phyloP scores from a whole-genome alignment of 2,329 filamentous ascomycete species.

The Helicocarpus griseus region DNA sequence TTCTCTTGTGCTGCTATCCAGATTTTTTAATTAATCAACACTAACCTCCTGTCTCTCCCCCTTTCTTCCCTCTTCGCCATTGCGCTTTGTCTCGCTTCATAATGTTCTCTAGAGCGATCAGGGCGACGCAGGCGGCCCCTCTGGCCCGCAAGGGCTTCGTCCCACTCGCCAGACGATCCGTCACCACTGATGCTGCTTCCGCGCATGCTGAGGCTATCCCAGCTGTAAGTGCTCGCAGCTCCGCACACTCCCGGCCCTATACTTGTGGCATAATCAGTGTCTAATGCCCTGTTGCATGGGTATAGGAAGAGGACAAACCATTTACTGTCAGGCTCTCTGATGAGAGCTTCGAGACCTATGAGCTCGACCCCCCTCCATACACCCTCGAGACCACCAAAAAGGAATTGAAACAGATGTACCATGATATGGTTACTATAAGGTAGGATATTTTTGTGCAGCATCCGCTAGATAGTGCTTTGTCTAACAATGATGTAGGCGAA shows the following conservation, averaged over 20 bases:
- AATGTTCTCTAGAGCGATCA: constrained; percentile 65
- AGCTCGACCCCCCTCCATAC: constrained; percentile 92
- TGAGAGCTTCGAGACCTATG: constrained; percentile 99
- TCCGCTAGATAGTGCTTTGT: neutral
- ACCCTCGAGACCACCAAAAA: constrained; percentile 91
- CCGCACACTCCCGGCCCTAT: neutral
- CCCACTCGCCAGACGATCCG: constrained; percentile 54
- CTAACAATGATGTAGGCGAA: constrained; percentile 54
- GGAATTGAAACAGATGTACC: constrained; percentile 98
- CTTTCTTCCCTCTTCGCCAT: constrained; percentile 3
- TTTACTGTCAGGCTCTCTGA: constrained; percentile 90
- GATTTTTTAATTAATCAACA: neutral
- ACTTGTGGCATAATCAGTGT: neutral
- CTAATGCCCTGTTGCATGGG: constrained; percentile 7
- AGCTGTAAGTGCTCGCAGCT: constrained; percentile 40
- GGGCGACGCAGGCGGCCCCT: constrained; percentile 51
- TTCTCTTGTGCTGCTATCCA: no score
- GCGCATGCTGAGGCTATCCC: constrained; percentile 78
- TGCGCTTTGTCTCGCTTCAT: constrained; percentile 20
- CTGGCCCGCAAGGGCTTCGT: constrained; percentile 41
- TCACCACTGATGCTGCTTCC: constrained; percentile 92
- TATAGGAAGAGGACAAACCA: constrained; percentile 80
- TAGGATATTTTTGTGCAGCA: constrained; percentile 34
- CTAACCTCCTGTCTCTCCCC: neutral
- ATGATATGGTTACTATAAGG: constrained; percentile 91